These are phyloP conservation scores for Mikania micrantha DNA, from an alignment of 129 eudicot species.

Conservation along the genomic window DNA sequence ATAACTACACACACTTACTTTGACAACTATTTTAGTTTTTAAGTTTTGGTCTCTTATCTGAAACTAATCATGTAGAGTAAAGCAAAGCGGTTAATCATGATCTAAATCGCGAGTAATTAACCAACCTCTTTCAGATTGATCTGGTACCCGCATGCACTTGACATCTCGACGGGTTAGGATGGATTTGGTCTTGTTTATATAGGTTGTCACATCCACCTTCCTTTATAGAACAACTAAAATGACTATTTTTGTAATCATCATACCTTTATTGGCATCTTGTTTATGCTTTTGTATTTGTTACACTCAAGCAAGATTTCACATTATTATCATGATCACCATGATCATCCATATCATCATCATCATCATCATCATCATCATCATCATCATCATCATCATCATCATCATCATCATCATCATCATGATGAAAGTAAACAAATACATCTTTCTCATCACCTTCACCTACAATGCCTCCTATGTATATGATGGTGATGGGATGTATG, in stretches of 20 bases:
- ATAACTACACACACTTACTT: too few species aligned
- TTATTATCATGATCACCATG: constrained; percentile 8
- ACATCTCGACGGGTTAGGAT: neutral
- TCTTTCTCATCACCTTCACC: constrained; percentile 37
- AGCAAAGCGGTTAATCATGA: neutral
- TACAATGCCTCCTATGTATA: constrained; percentile 7
- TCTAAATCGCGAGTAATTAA: neutral
- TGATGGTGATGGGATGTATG: constrained; percentile 14
- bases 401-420: too few species aligned
- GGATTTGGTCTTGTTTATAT: constrained; percentile 3
- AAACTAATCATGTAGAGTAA: neutral
- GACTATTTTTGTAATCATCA: constrained; percentile 8
- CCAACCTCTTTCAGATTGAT: neutral
- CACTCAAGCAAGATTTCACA: constrained; percentile 43
- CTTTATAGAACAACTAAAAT: constrained; percentile 5
- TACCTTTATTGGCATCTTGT: constrained; percentile 7
- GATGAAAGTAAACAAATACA: constrained; percentile 22
- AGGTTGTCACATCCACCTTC: neutral
- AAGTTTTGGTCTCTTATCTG: neutral
- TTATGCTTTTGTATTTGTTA: neutral
- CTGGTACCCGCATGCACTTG: neutral
- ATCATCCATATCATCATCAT: neutral
- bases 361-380: constrained; percentile 26
- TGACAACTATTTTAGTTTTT: too few species aligned
- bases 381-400: too few species aligned